These are phyloP conservation scores for Eragrostis nindensis DNA, from an alignment of 176 grass and related monocot genomes.

Conservation along the genomic window DNA sequence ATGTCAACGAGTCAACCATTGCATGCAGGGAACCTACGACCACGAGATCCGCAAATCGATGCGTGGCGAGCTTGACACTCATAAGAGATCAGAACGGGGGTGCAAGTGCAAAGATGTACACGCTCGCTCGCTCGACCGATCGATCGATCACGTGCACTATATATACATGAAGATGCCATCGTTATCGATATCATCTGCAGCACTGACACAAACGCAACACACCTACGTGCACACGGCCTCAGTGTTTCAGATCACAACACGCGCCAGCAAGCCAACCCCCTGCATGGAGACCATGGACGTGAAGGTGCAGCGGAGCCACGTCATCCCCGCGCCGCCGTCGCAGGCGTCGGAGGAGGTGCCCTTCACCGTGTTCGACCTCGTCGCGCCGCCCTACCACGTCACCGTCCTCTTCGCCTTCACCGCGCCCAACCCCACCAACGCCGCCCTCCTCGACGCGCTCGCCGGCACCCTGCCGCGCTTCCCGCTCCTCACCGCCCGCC, in stretches of 20 bases:
- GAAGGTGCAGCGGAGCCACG: constrained; percentile 33
- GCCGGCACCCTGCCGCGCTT: constrained; percentile 39
- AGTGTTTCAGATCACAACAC: too few species aligned
- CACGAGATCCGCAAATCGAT: constrained; percentile 1
- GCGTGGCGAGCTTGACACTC: not conserved
- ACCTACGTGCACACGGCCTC: too few species aligned
- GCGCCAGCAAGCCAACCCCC: too few species aligned
- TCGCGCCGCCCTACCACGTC: constrained; percentile 49
- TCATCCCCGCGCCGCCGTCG: not conserved
- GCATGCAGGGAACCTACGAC: too few species aligned
- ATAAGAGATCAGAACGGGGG: too few species aligned
- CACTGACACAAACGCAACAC: too few species aligned
- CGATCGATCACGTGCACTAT: too few species aligned
- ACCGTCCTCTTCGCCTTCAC: constrained; percentile 55
- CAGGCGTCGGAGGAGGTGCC: constrained; percentile 24
- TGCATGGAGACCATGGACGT: constrained; percentile 33
- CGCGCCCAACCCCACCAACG: constrained; percentile 45
- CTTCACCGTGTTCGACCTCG: constrained; percentile 58
- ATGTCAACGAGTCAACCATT: not conserved
- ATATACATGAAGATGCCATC: not conserved
- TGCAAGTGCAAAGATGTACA: not conserved
- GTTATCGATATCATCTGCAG: not conserved
- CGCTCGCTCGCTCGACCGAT: too few species aligned
- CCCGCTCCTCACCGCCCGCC: constrained; percentile 46
- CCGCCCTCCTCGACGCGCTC: constrained; percentile 32